Percentiles rank a stretch among this genome's conserved stretches.
These are phyloP conservation scores for Yamadazyma epiphylla DNA, from an alignment of 1,139 yeast genomes.

Conservation along the genomic window DNA sequence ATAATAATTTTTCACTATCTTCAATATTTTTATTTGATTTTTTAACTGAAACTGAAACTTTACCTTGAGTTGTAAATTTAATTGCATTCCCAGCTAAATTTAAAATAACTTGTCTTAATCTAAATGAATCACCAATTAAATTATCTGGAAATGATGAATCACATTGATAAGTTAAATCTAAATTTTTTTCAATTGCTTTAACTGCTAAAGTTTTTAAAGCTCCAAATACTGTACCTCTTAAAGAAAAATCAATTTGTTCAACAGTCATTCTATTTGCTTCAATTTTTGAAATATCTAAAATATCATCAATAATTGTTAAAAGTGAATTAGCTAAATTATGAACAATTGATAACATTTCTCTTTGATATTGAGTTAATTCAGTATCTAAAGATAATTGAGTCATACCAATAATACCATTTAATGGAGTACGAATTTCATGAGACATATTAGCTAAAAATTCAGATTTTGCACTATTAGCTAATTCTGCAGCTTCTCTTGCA, in stretches of 20 bases:
- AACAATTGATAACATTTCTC: constrained; percentile 85
- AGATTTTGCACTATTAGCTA: constrained; percentile 86
- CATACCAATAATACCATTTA: constrained; percentile 92
- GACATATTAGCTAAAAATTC: constrained; percentile 90
- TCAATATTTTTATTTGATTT: constrained; percentile 43
- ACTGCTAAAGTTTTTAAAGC: constrained; percentile 85
- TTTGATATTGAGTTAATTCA: constrained; percentile 80
- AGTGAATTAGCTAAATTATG: constrained; percentile 82
- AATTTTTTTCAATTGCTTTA: constrained; percentile 79
- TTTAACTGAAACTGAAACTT: constrained; percentile 61
- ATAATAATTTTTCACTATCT: constrained; percentile 54
- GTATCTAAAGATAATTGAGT: constrained; percentile 85
- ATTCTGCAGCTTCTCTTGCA: constrained; percentile 90
- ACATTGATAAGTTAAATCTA: constrained; percentile 75
- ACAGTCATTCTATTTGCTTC: constrained; percentile 92
- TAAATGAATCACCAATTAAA: constrained; percentile 80
- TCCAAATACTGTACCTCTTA: constrained; percentile 83
- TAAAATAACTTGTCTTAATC: constrained; percentile 78
- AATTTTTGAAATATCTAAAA: constrained; percentile 84
- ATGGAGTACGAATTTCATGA: constrained; percentile 88
- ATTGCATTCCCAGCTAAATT: constrained; percentile 87
- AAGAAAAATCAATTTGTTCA: constrained; percentile 79
- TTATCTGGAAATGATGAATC: constrained; percentile 86
- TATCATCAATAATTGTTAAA: constrained; percentile 82
- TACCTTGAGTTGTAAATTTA: constrained; percentile 78